phyloP scores from a whole-genome alignment of 1,139 yeast genomes.

The Ogataea hybrid region DNA sequence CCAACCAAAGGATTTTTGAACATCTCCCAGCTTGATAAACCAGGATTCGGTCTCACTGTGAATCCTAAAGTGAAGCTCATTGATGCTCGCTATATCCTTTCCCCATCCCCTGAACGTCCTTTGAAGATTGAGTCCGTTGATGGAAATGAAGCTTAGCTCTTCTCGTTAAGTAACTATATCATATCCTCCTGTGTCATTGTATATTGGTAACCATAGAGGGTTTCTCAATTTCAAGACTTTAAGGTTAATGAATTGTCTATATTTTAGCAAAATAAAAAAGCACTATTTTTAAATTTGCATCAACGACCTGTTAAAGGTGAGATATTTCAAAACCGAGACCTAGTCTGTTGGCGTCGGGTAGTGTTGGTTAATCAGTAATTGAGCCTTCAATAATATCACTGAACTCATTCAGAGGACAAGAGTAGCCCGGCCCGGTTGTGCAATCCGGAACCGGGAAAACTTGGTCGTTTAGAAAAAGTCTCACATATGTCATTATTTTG shows the following conservation, averaged over 20 bases:
- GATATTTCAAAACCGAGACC: neutral
- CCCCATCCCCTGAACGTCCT: slow-evolving; percentile 41
- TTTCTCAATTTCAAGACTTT: neutral
- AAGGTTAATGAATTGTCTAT: neutral
- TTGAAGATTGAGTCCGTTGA: slow-evolving; percentile 19
- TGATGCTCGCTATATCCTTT: slow-evolving; percentile 39
- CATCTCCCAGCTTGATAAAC: slow-evolving; percentile 40
- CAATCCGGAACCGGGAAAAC: slow-evolving; percentile 50
- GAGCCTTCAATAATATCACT: slow-evolving; percentile 33
- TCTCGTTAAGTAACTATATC: neutral
- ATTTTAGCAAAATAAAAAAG: neutral
- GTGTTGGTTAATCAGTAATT: slow-evolving; percentile 22
- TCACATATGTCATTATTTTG: slow-evolving; percentile 7
- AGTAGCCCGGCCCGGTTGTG: slow-evolving; percentile 51
- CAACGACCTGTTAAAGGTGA: neutral
- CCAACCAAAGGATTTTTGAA: slow-evolving; percentile 43
- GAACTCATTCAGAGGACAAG: slow-evolving; percentile 39
- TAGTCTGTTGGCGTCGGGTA: neutral
- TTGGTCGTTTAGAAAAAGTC: slow-evolving; percentile 43
- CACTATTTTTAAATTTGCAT: neutral
- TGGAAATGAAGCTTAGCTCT: neutral
- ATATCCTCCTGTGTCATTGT: neutral
- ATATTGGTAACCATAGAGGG: neutral
- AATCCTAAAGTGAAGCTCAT: slow-evolving; percentile 42
- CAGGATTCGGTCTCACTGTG: slow-evolving; percentile 46